Percentiles rank a stretch among this genome's conserved stretches.
Conservation (phyloP, 495 filamentous ascomycete species). For the Pyronema domesticum region DNA sequence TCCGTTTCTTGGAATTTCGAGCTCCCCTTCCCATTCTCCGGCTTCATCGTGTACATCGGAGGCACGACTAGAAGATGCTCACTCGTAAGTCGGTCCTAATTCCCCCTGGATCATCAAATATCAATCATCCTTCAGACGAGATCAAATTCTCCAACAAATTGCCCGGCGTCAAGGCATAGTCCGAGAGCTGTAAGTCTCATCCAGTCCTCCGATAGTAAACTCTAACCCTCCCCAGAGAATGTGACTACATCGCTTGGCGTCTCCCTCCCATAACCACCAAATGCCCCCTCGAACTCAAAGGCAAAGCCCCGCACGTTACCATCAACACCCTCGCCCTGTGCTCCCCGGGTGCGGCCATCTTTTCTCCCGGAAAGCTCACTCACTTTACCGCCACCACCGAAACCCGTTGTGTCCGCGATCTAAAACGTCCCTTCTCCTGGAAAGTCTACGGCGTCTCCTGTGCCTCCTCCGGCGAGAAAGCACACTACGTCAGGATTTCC, state of each 20-base stretch:
- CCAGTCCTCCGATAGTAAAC: background rate
- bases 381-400: conserved; percentile 4
- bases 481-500: conserved; percentile 17
- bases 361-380: background rate
- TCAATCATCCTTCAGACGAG: background rate
- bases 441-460: conserved; percentile 20
- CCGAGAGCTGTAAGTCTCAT: background rate
- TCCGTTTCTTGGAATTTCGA: background rate
- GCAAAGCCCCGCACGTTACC: conserved; percentile 1
- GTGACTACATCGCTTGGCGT: conserved; percentile 18
- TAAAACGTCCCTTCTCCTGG: conserved; percentile 19
- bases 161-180: background rate
- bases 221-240: conserved; percentile 5
- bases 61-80: background rate
- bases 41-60: background rate
- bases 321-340: conserved; percentile 12
- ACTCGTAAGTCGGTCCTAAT: background rate
- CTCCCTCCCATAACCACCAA: background rate
- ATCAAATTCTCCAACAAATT: conserved; percentile 5
- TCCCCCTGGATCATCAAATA: background rate
- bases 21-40: background rate
- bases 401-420: conserved; percentile 21
- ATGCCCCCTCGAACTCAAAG: conserved; percentile 2
- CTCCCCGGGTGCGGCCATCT: conserved; percentile 7
- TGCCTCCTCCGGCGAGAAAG: background rate